A percentile compares a stretch with the other conserved stretches of the same genome.
phyloP scores from a whole-genome alignment of 169 alveolate genomes.

The Cryptosporidium viatorum region DNA sequence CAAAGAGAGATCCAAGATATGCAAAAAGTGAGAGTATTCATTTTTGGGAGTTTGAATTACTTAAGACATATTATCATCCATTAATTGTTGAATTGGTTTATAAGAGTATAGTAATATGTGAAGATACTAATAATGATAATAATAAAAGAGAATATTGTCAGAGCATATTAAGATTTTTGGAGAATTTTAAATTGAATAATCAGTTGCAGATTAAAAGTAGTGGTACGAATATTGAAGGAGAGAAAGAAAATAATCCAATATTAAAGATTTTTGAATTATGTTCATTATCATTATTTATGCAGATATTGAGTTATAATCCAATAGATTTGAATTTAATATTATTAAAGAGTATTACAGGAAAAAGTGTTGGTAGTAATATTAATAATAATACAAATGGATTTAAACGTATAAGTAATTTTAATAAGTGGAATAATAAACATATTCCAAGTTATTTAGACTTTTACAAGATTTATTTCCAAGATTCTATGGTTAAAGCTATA shows the following conservation, averaged over 20 bases:
- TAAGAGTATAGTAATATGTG: slow-evolving; percentile 44
- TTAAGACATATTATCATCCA: slow-evolving; percentile 60
- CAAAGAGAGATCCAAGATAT: slow-evolving; percentile 56
- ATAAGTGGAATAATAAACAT: slow-evolving; percentile 41
- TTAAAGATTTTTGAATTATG: slow-evolving; percentile 14
- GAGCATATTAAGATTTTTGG: not conserved
- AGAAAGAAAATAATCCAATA: slow-evolving; percentile 1
- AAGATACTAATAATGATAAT: not conserved
- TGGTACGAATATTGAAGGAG: not conserved
- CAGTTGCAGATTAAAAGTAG: not conserved
- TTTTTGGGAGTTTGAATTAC: slow-evolving; percentile 61
- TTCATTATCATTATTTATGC: slow-evolving; percentile 43
- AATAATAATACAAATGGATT: not conserved
- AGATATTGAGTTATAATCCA: slow-evolving; percentile 49
- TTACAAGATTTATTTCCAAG: slow-evolving; percentile 53
- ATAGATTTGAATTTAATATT: slow-evolving; percentile 43
- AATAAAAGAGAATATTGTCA: not conserved
- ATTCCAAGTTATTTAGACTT: slow-evolving; percentile 53
- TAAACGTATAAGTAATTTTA: slow-evolving; percentile 36
- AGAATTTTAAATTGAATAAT: slow-evolving; percentile 13
- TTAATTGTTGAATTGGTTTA: slow-evolving; percentile 38
- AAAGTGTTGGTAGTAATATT: not conserved
- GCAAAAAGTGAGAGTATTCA: slow-evolving; percentile 41
- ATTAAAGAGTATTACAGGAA: slow-evolving; percentile 18
- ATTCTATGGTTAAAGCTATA: slow-evolving; percentile 33